A percentile compares a stretch with the other conserved stretches of the same genome.
Conservation (phyloP, 768 basidiomycete genomes). For the Leccinum longicurvipes region DNA sequence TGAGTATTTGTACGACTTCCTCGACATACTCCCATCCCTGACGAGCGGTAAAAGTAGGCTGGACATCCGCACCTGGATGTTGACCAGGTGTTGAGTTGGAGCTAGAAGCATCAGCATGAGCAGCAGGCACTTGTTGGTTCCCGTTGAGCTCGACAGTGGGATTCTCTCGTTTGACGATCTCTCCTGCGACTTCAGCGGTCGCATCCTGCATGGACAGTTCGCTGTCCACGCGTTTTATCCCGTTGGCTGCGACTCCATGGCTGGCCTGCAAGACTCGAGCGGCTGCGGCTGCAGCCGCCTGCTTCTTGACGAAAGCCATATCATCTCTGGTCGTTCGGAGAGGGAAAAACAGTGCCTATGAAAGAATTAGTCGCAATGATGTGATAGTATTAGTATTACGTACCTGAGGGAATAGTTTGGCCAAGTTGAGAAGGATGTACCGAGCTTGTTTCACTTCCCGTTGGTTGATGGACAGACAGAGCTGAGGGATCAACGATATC, state of each 20-base stretch:
- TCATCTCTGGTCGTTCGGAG: constrained; percentile 83
- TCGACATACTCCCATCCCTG: constrained; percentile 91
- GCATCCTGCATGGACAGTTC: constrained; percentile 30
- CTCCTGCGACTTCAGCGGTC: constrained; percentile 26
- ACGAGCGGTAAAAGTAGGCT: constrained; percentile 39
- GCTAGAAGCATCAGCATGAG: constrained; percentile 18
- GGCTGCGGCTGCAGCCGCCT: constrained; percentile 34
- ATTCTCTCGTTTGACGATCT: constrained; percentile 25
- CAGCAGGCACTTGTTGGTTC: constrained; percentile 18
- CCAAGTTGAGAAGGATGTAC: constrained; percentile 83
- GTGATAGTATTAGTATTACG: constrained; percentile 20
- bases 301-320: constrained; percentile 46
- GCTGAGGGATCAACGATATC: constrained; percentile 95
- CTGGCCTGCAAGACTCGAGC: constrained; percentile 35
- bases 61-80: constrained; percentile 15
- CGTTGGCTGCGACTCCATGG: constrained; percentile 25
- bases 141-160: constrained; percentile 20
- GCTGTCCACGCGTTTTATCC: constrained; percentile 30
- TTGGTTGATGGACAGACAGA: constrained; percentile 84
- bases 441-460: constrained; percentile 92
- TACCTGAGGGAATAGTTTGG: constrained; percentile 90
- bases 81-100: constrained; percentile 12
- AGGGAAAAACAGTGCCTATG: constrained; percentile 91
- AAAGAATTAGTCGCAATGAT: constrained; percentile 7
- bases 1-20: constrained; percentile 88